Evolutionary conservation across 2,329 filamentous ascomycete genomes (phyloP), one percentile per base, ranked within the genome.

Genomic region (Ilyonectria destructans): DNA sequence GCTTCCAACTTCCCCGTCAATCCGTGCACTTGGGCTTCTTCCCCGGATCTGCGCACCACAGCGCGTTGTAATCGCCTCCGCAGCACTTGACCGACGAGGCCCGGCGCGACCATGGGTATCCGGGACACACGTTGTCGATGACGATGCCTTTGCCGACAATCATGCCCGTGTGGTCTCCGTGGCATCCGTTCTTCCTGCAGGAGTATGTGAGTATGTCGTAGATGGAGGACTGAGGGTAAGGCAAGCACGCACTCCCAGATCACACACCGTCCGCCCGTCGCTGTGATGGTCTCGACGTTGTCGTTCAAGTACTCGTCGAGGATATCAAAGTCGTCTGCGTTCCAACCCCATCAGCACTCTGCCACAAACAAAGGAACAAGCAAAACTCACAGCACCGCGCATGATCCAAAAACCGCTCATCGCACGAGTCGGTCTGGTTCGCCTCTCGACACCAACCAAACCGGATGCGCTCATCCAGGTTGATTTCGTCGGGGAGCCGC

Each of bases 61-160:
- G 23, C 2, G 69, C 60, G 19, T 59, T 37, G 15, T 33, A 21
- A 13, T 71, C 69, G 4, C 69, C 69, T 13, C n/a, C 63, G 45
- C 69, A 71, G 54, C 69, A 71, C 49, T 69, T 71, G 61, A 71
- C 23, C 12, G 62, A 66, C 15, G 69, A 67, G 4, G 51, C 52
- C n/a, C 23, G 54, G 3, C 8, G 1, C 2, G 40, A 43, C 69
- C 69, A 71, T 2, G 46, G 35, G 10, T 67, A 63, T 17, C n/a
- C 13, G 4, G 69, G 67, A 54, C 69, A 71, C 8, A 71, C 43
- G 23, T 57, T 52, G 33, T 69, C 56, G 10, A 19, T 21, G 12
- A 54, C 13, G 10, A 71, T 26, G 19, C 65, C 40, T 6, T 23
- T 26, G 23, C 69, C 69, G 6, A 58, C 15, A 26, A 71, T 56